phyloP scores from a whole-genome alignment of 1,139 yeast species.

The Saccharomyces hybrid region DNA sequence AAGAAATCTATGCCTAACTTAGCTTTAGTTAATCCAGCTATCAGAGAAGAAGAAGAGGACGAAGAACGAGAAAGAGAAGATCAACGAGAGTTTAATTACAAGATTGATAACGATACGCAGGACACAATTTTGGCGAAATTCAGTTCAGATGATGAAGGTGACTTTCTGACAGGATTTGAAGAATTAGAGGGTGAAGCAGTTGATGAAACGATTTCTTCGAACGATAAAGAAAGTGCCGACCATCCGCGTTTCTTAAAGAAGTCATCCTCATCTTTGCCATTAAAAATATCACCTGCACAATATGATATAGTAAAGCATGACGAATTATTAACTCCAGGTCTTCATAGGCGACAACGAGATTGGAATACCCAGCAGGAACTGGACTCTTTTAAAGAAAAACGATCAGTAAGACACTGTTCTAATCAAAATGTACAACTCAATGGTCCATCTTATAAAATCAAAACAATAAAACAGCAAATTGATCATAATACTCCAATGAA shows the following conservation, averaged over 20 bases:
- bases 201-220: conserved; percentile 32
- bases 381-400: conserved; percentile 20
- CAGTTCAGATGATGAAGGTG: neutral
- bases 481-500: conserved; percentile 29
- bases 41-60: conserved; percentile 17
- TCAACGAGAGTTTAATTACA: conserved; percentile 1
- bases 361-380: conserved; percentile 15
- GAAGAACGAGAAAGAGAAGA: conserved; percentile 1
- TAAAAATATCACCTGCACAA: conserved; percentile 23
- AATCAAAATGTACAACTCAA: conserved; percentile 4
- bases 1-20: conserved; percentile 27
- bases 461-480: conserved; percentile 30
- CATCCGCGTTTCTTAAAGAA: neutral
- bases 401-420: conserved; percentile 1
- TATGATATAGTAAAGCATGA: conserved; percentile 25
- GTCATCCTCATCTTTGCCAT: conserved; percentile 4
- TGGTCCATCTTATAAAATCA: conserved; percentile 20
- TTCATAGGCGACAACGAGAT: conserved; percentile 21
- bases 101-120: neutral
- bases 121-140: conserved; percentile 4
- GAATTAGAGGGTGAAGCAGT: conserved; percentile 48
- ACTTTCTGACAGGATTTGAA: conserved; percentile 41
- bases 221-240: conserved; percentile 14
- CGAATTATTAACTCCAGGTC: conserved; percentile 23
- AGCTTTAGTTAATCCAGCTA: conserved; percentile 12